These are phyloP conservation scores for Salix udensis DNA, from an alignment of 345 rosid species.

Conservation along the genomic window DNA sequence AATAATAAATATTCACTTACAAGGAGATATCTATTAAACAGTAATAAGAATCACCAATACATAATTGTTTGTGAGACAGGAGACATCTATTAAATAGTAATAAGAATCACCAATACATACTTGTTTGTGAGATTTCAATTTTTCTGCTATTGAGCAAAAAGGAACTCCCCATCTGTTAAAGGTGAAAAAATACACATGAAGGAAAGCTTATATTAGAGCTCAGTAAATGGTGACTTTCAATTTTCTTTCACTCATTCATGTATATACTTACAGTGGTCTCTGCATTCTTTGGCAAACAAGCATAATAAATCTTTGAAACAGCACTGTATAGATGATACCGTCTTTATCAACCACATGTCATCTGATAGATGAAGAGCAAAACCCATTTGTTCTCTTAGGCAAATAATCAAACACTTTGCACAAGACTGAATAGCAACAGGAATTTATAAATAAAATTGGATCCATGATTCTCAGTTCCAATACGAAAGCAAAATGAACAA, in stretches of 20 bases:
- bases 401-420: no score
- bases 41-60: not conserved
- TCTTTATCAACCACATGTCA: not conserved
- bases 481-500: no score
- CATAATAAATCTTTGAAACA: not conserved
- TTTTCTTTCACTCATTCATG: not conserved
- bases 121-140: not conserved
- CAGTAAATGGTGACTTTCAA: not conserved
- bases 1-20: no score
- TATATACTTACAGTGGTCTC: conserved; percentile 4
- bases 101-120: conserved; percentile 5
- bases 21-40: not conserved
- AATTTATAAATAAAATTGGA: no score
- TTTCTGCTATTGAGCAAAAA: not conserved
- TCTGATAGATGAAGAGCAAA: no score
- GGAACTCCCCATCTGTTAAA: conserved; percentile 11
- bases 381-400: no score
- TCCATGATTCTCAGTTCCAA: no score
- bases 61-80: not conserved
- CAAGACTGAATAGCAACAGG: no score
- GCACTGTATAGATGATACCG: not conserved
- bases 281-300: not conserved
- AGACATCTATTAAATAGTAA: not conserved
- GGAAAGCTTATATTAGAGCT: not conserved
- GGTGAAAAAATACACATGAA: not conserved